Percentiles rank a stretch among this genome's conserved stretches.
phyloP scores from a whole-genome alignment of 257 asterid genomes.

The Leptodermis oblonga region DNA sequence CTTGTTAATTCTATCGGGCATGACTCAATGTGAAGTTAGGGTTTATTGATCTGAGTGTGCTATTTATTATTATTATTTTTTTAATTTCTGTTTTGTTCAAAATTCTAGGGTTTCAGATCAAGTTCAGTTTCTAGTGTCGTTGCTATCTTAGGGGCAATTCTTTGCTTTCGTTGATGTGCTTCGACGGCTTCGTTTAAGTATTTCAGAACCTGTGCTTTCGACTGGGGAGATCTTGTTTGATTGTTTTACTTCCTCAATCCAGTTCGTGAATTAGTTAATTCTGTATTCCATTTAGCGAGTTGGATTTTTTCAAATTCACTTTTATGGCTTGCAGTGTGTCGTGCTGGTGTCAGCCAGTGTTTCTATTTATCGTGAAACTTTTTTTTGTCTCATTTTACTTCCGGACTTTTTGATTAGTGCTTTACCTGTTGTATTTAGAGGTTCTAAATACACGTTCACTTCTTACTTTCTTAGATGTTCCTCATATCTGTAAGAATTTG shows the following conservation, averaged over 20 bases:
- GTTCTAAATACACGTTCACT: neutral
- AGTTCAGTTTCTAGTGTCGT: constrained; percentile 5
- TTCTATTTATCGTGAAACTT: neutral
- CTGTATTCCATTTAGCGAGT: neutral
- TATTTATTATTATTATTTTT: constrained; percentile 7
- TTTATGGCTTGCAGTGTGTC: neutral
- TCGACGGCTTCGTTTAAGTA: neutral
- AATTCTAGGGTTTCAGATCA: constrained; percentile 52
- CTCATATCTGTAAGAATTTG: neutral
- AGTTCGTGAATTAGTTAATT: neutral
- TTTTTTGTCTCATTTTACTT: neutral
- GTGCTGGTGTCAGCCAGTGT: neutral
- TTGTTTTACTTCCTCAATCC: constrained; percentile 5
- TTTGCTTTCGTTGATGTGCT: constrained; percentile 4
- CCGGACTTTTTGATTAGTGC: neutral
- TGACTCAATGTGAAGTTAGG: constrained; percentile 25
- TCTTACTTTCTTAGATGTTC: neutral
- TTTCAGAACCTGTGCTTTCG: neutral
- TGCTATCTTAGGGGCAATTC: neutral
- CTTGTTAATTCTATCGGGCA: constrained; percentile 21
- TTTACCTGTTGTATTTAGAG: neutral
- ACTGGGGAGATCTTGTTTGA: neutral
- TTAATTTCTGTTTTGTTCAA: constrained; percentile 3
- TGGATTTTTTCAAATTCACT: neutral
- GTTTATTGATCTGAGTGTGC: constrained; percentile 37